Percentiles rank a stretch among this genome's conserved stretches.
Conservation (phyloP, 2,329 filamentous ascomycete species). For the Colletotrichum sp. region DNA sequence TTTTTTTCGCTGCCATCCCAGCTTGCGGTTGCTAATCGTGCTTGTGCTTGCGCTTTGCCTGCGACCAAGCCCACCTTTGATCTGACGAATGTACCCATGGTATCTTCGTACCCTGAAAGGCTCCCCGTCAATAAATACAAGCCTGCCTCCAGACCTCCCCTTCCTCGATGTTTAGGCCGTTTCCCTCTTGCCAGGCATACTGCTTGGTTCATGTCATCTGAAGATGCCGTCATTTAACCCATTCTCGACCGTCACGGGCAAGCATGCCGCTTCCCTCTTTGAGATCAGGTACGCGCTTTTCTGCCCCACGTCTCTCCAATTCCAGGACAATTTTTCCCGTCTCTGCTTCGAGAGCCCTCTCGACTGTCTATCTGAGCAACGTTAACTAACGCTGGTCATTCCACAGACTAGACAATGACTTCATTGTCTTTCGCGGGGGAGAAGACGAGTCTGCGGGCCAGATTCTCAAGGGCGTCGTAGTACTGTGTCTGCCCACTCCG, state of each 20-base stretch:
- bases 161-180: constrained; percentile 5
- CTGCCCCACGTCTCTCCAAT: constrained; percentile 4
- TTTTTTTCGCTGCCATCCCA: constrained; percentile 3
- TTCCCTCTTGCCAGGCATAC: constrained; percentile 37
- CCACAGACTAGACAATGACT: constrained; percentile 74
- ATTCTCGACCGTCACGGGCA: constrained; percentile 56
- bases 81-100: constrained; percentile 9
- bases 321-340: neutral
- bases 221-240: constrained; percentile 63
- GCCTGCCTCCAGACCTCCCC: constrained; percentile 14
- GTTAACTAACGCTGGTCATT: constrained; percentile 16
- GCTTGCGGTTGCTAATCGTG: neutral
- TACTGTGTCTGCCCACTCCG: constrained; percentile 73
- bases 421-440: constrained; percentile 78
- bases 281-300: constrained; percentile 56
- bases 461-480: constrained; percentile 73
- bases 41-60: constrained; percentile 5
- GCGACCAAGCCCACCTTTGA: constrained; percentile 8
- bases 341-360: neutral
- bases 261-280: constrained; percentile 58
- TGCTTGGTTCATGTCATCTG: constrained; percentile 61
- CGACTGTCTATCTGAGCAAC: neutral
- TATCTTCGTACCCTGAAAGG: constrained; percentile 12
- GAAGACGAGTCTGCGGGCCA: constrained; percentile 80
- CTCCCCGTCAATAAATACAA: constrained; percentile 19